Conservation (phyloP, 176 grass and related monocot species). For the Ampelocalamus luodianensis region DNA sequence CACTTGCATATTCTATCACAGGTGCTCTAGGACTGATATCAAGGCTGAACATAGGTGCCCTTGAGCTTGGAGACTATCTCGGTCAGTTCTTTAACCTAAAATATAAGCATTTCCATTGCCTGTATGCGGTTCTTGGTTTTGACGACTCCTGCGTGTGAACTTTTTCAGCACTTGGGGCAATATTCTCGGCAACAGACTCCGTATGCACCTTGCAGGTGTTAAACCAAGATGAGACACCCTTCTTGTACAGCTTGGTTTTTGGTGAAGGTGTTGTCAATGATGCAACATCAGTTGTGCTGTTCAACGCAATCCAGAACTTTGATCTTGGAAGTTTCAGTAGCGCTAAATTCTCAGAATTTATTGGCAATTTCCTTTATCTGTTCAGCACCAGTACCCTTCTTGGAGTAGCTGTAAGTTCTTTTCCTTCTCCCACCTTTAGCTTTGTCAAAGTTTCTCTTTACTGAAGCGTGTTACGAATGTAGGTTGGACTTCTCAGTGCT, state of each 20-base stretch:
- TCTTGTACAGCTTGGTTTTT: conserved; percentile 94
- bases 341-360: conserved; percentile 54
- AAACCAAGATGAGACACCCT: conserved; percentile 89
- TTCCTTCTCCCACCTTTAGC: conserved; percentile 6
- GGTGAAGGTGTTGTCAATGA: conserved; percentile 98
- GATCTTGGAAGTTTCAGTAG: conserved; percentile 57
- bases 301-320: conserved; percentile 89
- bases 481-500: conserved; percentile 91
- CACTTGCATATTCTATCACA: conserved; percentile 29
- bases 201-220: conserved; percentile 98
- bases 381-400: conserved; percentile 79
- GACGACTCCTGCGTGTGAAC: conserved; percentile 7
- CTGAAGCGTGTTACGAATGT: conserved; percentile 38
- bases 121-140: conserved; percentile 27
- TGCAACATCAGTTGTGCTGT: conserved; percentile 92
- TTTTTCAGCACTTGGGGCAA: conserved; percentile 88
- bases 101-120: background rate
- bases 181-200: conserved; percentile 95
- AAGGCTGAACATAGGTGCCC: conserved; percentile 70
- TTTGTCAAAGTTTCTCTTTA: conserved; percentile 4
- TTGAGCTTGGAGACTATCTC: conserved; percentile 88
- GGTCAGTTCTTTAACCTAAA: conserved; percentile 49
- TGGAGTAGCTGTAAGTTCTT: conserved; percentile 78
- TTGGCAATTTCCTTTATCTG: conserved; percentile 74
- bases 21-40: conserved; percentile 70